phyloP scores from a whole-genome alignment of 306 rosid genomes.

The Trichosanthes truncata region DNA sequence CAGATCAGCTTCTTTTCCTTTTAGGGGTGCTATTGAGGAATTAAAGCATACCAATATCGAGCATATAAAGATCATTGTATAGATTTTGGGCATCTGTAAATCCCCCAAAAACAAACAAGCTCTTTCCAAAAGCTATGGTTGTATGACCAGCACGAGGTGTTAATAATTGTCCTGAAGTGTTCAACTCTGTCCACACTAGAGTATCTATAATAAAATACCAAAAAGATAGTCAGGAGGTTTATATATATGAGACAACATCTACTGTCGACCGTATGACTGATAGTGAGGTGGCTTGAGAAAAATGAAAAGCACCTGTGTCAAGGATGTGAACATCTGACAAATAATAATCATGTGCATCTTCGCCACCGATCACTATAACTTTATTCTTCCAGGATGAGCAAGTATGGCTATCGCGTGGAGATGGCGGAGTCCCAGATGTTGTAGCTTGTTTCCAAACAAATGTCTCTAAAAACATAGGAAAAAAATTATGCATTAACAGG shows the following conservation, averaged over 20 bases:
- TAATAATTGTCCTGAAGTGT: conserved; percentile 65
- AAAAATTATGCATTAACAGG: conserved; percentile 1
- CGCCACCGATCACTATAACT: conserved; percentile 80
- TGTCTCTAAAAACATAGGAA: conserved; percentile 49
- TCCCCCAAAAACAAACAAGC: conserved; percentile 92
- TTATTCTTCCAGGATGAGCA: conserved; percentile 92
- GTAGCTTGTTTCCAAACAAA: conserved; percentile 77
- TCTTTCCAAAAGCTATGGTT: conserved; percentile 75
- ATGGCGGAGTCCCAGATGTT: conserved; percentile 78
- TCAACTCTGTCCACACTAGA: conserved; percentile 83
- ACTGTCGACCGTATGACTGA: neutral
- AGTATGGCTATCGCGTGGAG: conserved; percentile 95
- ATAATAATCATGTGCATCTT: conserved; percentile 81
- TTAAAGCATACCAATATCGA: conserved; percentile 70
- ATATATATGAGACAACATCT: neutral
- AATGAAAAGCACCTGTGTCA: conserved; percentile 55
- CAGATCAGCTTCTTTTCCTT: neutral
- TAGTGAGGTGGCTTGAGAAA: neutral
- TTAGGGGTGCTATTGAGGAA: neutral
- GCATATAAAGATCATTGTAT: conserved; percentile 73
- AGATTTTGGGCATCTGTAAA: conserved; percentile 91
- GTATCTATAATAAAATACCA: conserved; percentile 51
- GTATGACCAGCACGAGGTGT: conserved; percentile 96
- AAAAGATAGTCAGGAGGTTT: conserved; percentile 15
- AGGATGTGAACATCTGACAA: conserved; percentile 93